phyloP scores from a whole-genome alignment of 1,284 basidiomycete genomes.

The Puccinia novopanici region DNA sequence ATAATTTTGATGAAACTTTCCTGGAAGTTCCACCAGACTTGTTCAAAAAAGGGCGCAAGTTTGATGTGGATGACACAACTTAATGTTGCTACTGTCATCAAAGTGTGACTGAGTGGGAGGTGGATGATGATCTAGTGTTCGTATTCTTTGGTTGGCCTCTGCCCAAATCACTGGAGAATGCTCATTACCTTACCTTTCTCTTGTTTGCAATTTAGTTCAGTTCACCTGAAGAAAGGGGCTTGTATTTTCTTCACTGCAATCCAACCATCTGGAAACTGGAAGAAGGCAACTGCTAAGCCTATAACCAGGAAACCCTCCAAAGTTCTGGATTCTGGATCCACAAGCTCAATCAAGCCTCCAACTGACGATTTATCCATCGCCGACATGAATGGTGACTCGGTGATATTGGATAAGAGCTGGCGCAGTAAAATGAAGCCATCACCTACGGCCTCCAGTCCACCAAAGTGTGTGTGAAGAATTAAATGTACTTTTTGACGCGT shows the following conservation, averaged over 20 bases:
- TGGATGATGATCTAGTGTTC: slow-evolving; percentile 39
- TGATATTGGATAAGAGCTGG: not conserved
- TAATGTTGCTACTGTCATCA: slow-evolving; percentile 41
- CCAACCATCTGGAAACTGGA: slow-evolving; percentile 1
- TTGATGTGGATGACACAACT: slow-evolving; percentile 42
- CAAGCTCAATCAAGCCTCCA: slow-evolving; percentile 13
- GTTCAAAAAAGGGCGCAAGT: slow-evolving; percentile 40
- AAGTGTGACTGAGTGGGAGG: slow-evolving; percentile 45
- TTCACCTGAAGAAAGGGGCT: slow-evolving; percentile 47
- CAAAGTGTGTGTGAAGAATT: slow-evolving; percentile 7
- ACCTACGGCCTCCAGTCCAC: not conserved
- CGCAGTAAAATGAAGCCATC: slow-evolving; percentile 14
- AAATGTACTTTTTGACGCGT: not conserved
- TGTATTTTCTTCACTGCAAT: slow-evolving; percentile 42
- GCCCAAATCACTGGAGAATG: not conserved
- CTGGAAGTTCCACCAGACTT: slow-evolving; percentile 32
- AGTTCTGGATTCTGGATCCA: not conserved
- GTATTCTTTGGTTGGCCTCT: not conserved
- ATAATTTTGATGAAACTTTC: too few relatives aligned
- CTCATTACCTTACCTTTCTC: not conserved
- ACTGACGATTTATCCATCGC: not conserved
- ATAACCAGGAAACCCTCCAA: slow-evolving; percentile 17
- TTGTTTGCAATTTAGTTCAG: slow-evolving; percentile 10
- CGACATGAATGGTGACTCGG: not conserved
- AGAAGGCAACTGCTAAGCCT: slow-evolving; percentile 13